Percentiles rank a stretch among this genome's conserved stretches.
These are phyloP conservation scores for Achaetomium macrosporum DNA, from an alignment of 2,329 filamentous ascomycete species.

Conservation along the genomic window DNA sequence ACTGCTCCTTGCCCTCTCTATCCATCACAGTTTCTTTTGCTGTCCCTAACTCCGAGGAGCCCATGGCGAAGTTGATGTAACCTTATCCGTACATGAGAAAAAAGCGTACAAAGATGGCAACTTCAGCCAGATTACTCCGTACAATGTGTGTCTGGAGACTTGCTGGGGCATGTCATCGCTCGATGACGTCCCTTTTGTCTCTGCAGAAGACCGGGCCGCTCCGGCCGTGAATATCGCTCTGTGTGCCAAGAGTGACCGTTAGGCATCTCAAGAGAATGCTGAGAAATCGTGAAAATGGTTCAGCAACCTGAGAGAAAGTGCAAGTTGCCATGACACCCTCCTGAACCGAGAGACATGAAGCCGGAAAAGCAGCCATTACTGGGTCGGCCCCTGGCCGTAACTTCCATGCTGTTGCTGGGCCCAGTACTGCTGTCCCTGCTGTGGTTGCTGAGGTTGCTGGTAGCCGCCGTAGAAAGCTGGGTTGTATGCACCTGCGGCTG, in stretches of 20 bases:
- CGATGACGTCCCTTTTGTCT: neutral
- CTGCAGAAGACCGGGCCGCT: neutral
- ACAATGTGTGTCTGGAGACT: neutral
- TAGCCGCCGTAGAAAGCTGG: conserved; percentile 51
- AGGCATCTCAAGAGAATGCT: neutral
- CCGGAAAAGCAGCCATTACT: neutral
- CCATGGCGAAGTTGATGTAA: too few relatives aligned
- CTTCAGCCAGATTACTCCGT: neutral
- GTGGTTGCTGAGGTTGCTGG: conserved; percentile 34
- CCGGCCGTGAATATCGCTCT: neutral
- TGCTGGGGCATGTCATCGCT: neutral
- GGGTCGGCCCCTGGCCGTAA: conserved; percentile 15
- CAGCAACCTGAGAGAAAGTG: neutral
- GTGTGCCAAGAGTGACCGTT: neutral
- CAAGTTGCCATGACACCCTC: neutral
- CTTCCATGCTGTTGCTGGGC: conserved; percentile 14
- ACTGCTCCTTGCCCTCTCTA: neutral
- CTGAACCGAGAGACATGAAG: neutral
- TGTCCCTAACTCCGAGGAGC: too few relatives aligned
- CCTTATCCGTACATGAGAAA: too few relatives aligned
- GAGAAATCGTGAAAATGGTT: neutral
- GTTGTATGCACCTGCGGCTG: conserved; percentile 45
- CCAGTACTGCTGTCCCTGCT: conserved; percentile 23
- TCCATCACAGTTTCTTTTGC: neutral
- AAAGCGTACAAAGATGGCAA: too few relatives aligned